A percentile compares a stretch with the other conserved stretches of the same genome.
These are phyloP conservation scores for Cryptosporidium ryanae DNA, from an alignment of 169 alveolate genomes.

Conservation along the genomic window DNA sequence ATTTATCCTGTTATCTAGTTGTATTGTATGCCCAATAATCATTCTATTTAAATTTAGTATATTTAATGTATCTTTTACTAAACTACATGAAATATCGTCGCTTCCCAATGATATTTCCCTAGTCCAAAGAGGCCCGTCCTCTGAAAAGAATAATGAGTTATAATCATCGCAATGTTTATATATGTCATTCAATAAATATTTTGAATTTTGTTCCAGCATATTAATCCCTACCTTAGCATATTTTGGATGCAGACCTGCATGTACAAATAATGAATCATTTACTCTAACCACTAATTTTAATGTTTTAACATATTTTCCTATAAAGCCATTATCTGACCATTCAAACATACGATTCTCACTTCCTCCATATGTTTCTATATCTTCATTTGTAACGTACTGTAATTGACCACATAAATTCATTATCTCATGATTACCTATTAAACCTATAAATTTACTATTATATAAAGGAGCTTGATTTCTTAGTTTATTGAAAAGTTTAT, in stretches of 20 bases:
- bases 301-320: conserved; percentile 65
- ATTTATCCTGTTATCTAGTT: conserved; percentile 60
- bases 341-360: conserved; percentile 41
- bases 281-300: conserved; percentile 35
- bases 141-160: conserved; percentile 25
- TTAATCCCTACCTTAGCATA: conserved; percentile 66
- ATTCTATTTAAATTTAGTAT: conserved; percentile 46
- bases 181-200: conserved; percentile 17
- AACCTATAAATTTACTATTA: conserved; percentile 75
- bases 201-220: background rate
- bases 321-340: conserved; percentile 64
- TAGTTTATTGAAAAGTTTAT: conserved; percentile 60
- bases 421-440: conserved; percentile 79
- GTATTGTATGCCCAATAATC: conserved; percentile 79
- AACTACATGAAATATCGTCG: conserved; percentile 39
- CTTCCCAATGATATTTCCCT: conserved; percentile 65
- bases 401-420: conserved; percentile 79
- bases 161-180: conserved; percentile 15
- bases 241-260: conserved; percentile 74
- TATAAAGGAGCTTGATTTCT: conserved; percentile 61
- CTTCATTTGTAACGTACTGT: conserved; percentile 71
- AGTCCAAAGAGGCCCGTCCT: conserved; percentile 79
- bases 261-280: conserved; percentile 72
- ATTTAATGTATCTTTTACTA: conserved; percentile 47
- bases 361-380: conserved; percentile 67